Conservation (phyloP, 306 rosid genomes). For the Elaeagnus macrophylla region DNA sequence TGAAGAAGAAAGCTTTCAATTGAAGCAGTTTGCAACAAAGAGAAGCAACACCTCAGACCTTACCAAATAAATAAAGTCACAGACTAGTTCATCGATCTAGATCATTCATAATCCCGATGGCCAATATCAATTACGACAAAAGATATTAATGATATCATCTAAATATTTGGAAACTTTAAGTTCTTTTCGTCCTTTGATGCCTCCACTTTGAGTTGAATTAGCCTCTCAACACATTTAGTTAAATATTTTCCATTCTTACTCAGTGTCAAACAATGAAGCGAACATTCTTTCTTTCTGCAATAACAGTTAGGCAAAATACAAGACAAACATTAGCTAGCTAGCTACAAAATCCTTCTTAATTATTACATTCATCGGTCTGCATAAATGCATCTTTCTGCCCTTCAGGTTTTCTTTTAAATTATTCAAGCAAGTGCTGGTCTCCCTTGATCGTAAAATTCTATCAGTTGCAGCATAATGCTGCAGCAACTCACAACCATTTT, state of each 20-base stretch:
- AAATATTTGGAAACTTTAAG: slow-evolving; percentile 17
- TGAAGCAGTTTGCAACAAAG: slow-evolving; percentile 48
- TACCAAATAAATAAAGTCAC: slow-evolving; percentile 24
- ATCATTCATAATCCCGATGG: slow-evolving; percentile 14
- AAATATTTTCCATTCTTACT: slow-evolving; percentile 19
- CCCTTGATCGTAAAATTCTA: slow-evolving; percentile 15
- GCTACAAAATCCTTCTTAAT: slow-evolving; percentile 18
- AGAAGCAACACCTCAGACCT: slow-evolving; percentile 11
- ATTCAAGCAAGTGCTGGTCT: slow-evolving; percentile 3
- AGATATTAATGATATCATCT: slow-evolving; percentile 16
- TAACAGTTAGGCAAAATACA: slow-evolving; percentile 25
- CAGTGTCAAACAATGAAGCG: slow-evolving; percentile 22
- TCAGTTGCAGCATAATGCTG: slow-evolving; percentile 31
- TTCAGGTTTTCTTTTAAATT: slow-evolving; percentile 4
- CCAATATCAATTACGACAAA: slow-evolving; percentile 10
- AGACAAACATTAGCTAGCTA: slow-evolving; percentile 31
- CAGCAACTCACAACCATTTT: slow-evolving; percentile 26
- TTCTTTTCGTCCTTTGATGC: slow-evolving; percentile 22
- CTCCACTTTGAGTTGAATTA: slow-evolving; percentile 27
- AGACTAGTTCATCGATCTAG: slow-evolving; percentile 9
- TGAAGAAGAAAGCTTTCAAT: slow-evolving; percentile 46
- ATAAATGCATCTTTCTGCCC: not conserved
- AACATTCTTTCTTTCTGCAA: slow-evolving; percentile 29
- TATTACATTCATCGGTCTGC: slow-evolving; percentile 18
- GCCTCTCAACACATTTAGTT: slow-evolving; percentile 26